Conservation (phyloP, 176 grass and related monocot species). For the Ensete glaucum region DNA sequence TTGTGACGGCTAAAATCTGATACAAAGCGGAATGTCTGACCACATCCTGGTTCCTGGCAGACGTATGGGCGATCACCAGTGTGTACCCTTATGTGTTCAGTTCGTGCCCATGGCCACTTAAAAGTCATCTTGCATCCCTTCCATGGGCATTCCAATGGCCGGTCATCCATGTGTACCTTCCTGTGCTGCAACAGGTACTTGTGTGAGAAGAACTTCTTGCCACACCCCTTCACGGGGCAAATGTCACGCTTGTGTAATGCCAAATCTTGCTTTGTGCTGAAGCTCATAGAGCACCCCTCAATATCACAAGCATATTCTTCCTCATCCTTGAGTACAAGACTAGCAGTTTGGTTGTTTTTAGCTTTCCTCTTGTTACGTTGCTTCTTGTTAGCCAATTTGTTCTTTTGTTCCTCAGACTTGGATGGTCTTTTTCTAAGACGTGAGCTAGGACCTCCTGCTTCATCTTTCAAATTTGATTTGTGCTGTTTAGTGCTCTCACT, state of each 20-base stretch:
- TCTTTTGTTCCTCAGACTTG: constrained; percentile 28
- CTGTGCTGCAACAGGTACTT: constrained; percentile 92
- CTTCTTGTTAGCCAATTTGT: constrained; percentile 35
- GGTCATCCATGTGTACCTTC: constrained; percentile 92
- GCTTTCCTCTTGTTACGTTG: constrained; percentile 39
- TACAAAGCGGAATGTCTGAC: constrained; percentile 92
- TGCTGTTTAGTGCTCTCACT: constrained; percentile 14
- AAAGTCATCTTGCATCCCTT: constrained; percentile 84
- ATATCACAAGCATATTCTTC: constrained; percentile 63
- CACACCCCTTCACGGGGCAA: constrained; percentile 84
- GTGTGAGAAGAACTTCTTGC: constrained; percentile 94
- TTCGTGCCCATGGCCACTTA: constrained; percentile 97
- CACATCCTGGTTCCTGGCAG: constrained; percentile 69
- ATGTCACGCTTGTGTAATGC: constrained; percentile 72
- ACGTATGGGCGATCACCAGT: constrained; percentile 76
- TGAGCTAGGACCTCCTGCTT: constrained; percentile 21
- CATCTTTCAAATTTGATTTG: constrained; percentile 25
- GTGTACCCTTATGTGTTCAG: constrained; percentile 94
- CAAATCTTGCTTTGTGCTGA: constrained; percentile 66
- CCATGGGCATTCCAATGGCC: constrained; percentile 67
- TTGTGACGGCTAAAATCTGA: constrained; percentile 98
- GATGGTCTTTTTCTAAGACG: constrained; percentile 23
- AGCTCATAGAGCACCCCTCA: constrained; percentile 92
- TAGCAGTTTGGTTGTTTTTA: constrained; percentile 30
- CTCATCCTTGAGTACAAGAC: constrained; percentile 26